These are phyloP conservation scores for Hyaloscypha variabilis DNA, from an alignment of 495 filamentous ascomycete species.

Conservation along the genomic window DNA sequence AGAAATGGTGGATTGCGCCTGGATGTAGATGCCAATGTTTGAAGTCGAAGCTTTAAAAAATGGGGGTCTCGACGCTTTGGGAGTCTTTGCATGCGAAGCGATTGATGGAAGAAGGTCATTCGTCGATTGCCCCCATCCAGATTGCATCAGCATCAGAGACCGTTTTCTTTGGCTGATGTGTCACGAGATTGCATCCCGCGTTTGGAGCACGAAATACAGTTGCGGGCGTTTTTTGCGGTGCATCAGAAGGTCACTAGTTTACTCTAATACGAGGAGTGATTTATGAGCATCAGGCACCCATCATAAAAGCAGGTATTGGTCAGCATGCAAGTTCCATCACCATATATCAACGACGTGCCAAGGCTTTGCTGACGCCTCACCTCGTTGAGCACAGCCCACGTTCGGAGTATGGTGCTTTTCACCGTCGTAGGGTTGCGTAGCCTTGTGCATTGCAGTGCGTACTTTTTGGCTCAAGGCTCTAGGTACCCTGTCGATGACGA, in stretches of 20 bases:
- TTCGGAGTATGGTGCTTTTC: neutral
- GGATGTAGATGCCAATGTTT: neutral
- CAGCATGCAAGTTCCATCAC: neutral
- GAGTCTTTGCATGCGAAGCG: neutral
- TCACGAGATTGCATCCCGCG: neutral
- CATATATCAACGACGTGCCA: slow-evolving; percentile 5
- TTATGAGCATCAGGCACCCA: slow-evolving; percentile 2
- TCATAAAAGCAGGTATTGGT: neutral
- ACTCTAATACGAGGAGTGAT: neutral
- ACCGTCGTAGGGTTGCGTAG: neutral
- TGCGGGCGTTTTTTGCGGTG: too few relatives aligned
- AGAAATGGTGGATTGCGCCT: neutral
- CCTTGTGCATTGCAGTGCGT: neutral
- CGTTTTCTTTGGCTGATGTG: neutral
- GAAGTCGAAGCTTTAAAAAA: neutral
- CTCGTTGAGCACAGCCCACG: neutral
- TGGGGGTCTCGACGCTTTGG: neutral
- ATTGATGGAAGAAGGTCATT: neutral
- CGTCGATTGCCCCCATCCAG: neutral
- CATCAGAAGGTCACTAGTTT: neutral
- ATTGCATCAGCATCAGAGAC: neutral
- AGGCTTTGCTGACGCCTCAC: neutral
- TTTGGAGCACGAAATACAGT: neutral
- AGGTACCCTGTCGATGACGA: neutral
- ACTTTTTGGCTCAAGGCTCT: neutral